Percentiles rank a stretch among this genome's conserved stretches.
Conservation (phyloP, 441 rosid species). For the Sinapis alba region DNA sequence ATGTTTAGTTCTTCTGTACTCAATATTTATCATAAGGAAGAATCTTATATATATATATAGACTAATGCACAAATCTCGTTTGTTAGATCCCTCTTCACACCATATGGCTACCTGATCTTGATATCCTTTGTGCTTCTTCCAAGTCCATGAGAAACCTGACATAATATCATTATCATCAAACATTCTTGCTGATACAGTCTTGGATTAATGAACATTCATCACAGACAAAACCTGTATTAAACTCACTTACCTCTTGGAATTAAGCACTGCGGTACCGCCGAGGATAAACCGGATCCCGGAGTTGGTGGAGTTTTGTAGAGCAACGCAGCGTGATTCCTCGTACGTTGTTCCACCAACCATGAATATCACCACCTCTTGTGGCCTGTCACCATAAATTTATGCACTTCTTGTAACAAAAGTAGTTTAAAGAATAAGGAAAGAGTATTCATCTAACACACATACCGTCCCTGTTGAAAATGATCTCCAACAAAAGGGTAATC, state of each 20-base stretch:
- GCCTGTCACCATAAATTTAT: slow-evolving; percentile 49
- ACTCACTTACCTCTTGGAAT: slow-evolving; percentile 75
- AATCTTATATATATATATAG: slow-evolving; percentile 18
- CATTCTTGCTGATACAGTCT: background rate
- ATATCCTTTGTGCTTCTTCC: slow-evolving; percentile 87
- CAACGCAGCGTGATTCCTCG: slow-evolving; percentile 88
- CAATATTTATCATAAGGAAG: background rate
- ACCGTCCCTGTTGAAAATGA: slow-evolving; percentile 98
- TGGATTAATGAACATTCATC: background rate
- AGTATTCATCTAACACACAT: slow-evolving; percentile 20
- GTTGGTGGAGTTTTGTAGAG: slow-evolving; percentile 76
- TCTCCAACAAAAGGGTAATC: slow-evolving; percentile 95
- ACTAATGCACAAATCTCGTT: slow-evolving; percentile 20
- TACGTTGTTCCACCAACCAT: slow-evolving; percentile 96
- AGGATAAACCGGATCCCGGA: slow-evolving; percentile 84
- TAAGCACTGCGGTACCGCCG: slow-evolving; percentile 85
- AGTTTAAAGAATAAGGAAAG: background rate
- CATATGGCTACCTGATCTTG: slow-evolving; percentile 60
- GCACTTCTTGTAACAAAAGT: background rate
- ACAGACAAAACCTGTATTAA: background rate
- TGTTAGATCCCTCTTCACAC: slow-evolving; percentile 43
- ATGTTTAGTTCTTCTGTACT: slow-evolving; percentile 20
- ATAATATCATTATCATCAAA: background rate
- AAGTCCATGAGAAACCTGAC: slow-evolving; percentile 86
- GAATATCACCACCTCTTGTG: slow-evolving; percentile 89